Conservation (phyloP, 1,139 yeast genomes). For the Hansenula anomala region DNA sequence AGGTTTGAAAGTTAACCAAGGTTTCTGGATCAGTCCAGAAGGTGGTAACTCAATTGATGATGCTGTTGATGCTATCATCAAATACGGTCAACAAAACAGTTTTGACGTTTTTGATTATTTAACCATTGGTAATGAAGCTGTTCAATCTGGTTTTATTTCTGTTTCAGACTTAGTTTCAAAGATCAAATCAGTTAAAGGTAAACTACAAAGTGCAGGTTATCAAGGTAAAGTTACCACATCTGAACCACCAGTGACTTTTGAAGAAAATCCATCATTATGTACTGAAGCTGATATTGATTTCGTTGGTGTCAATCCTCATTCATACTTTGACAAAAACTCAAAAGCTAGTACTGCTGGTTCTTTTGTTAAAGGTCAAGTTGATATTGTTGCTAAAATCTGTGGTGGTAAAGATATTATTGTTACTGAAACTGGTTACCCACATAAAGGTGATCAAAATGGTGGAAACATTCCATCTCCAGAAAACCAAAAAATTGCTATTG, state of each 20-base stretch:
- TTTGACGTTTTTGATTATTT: constrained; percentile 73
- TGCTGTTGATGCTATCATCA: constrained; percentile 49
- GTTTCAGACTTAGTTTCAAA: constrained; percentile 57
- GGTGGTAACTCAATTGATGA: constrained; percentile 70
- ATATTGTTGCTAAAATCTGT: constrained; percentile 48
- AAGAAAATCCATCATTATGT: constrained; percentile 63
- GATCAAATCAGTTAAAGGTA: constrained; percentile 55
- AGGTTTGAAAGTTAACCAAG: constrained; percentile 78
- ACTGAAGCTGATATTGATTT: constrained; percentile 57
- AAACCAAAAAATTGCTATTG: constrained; percentile 69
- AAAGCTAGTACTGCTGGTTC: constrained; percentile 66
- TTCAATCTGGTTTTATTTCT: constrained; percentile 54
- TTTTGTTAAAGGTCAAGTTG: constrained; percentile 63
- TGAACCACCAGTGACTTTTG: constrained; percentile 80
- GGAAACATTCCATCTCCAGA: constrained; percentile 61
- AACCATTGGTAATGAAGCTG: constrained; percentile 86
- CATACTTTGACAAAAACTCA: constrained; percentile 66
- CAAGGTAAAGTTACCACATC: constrained; percentile 75
- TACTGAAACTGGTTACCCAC: constrained; percentile 91
- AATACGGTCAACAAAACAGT: constrained; percentile 42
- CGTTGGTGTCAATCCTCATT: constrained; percentile 82
- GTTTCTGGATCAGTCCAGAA: constrained; percentile 65
- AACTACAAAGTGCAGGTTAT: constrained; percentile 65
- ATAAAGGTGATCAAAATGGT: constrained; percentile 67
- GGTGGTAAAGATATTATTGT: constrained; percentile 45